phyloP scores from a whole-genome alignment of 2,329 filamentous ascomycete genomes.

The Fonsecaea pedrosoi region DNA sequence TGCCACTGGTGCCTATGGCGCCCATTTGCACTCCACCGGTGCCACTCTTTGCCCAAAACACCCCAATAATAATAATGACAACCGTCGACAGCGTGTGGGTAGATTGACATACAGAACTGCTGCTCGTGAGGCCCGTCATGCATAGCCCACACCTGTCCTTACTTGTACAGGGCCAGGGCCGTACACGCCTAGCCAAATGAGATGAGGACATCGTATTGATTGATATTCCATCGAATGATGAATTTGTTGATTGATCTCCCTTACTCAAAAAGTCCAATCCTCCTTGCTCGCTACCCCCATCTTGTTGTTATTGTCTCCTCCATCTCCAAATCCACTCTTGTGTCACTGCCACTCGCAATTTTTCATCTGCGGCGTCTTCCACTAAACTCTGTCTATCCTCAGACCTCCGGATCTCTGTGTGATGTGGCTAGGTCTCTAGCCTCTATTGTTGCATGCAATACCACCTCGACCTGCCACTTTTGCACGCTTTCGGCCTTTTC shows the following conservation, averaged over 20 bases:
- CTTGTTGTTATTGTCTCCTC: not conserved
- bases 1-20: not conserved
- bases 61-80: not conserved
- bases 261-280: not conserved
- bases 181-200: not conserved
- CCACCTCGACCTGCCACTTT: constrained; percentile 5
- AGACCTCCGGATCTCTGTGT: constrained; percentile 7
- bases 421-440: constrained; percentile 11
- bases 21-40: not conserved
- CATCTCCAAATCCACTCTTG: not conserved
- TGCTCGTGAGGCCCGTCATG: not conserved
- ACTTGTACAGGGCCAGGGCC: not conserved
- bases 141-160: not conserved
- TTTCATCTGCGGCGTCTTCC: constrained; percentile 11
- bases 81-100: not conserved
- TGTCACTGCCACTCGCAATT: not conserved
- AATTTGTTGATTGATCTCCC: not conserved
- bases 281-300: not conserved
- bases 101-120: not conserved
- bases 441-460: constrained; percentile 7
- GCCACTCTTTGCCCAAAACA: not conserved
- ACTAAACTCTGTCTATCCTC: constrained; percentile 10
- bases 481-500: constrained; percentile 16
- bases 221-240: not conserved
- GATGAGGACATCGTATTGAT: not conserved